Base-by-base conservation (phyloP, 306 rosid species). In the Sechiopsis laciniata region DNA sequence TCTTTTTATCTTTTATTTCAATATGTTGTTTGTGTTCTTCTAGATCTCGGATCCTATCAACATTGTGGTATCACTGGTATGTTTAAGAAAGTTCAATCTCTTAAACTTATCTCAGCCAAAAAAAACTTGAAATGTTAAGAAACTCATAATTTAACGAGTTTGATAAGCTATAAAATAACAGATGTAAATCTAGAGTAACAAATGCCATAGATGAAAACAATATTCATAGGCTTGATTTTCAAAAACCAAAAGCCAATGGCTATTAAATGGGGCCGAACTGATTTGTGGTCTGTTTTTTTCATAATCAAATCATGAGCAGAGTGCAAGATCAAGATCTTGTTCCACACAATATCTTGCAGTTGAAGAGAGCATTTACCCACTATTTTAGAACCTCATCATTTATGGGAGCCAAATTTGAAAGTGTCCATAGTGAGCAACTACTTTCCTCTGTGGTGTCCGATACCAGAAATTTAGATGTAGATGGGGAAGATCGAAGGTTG, bases 341-440 rank as follows among this genome's bases (percentile, higher is more conserved):
- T 78, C 87, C 86, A 16, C 83, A 55, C 76, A 84, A 80, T 82
- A 22, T 76, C 78, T 72, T 26, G 75, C 84, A 62, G 69, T 59
- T 92, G 78, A 88, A 68, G 85, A 88, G 83, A 81, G 80, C 90
- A 66, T 84, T 84, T 53, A 50, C 48, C 46, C 86, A 75, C 61
- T 88, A 85, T 83, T 81, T 88, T 73, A 81, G 75, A 69, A 59
- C 67, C 17, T 77, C 91, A 3, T 86, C 89, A 26, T 85, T 88
- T 82, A 76, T 54, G 73, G 82, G 80, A 62, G 77, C 75, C 35
- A 75, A 71, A 12, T 20, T 22, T 1, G 58, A 29, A 83, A 73
- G 11, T 63, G 29, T 75, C 54, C 65, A 20, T 0, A 50, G 57
- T 22, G 73, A 69, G 73, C 58, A 22, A 7, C 73, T 12, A 22